phyloP scores from a whole-genome alignment of 257 asterid species.

The Rehmannia glutinosa region DNA sequence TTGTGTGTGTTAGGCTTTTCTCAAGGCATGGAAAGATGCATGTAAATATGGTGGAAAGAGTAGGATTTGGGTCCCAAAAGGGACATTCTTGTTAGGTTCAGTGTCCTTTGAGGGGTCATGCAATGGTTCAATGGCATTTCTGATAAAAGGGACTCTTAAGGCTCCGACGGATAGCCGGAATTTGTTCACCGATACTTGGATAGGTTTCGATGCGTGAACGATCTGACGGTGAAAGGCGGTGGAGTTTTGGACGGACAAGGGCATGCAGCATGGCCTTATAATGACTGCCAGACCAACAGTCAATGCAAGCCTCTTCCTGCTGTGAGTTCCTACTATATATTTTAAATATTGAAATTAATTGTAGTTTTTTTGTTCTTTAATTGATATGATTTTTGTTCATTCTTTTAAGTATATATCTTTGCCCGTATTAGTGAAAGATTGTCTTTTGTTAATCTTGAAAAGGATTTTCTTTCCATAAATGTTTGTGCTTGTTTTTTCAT shows the following conservation, averaged over 20 bases:
- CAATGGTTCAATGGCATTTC: constrained; percentile 27
- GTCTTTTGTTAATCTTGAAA: background rate
- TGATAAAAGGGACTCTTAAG: constrained; percentile 31
- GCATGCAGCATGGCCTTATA: constrained; percentile 44
- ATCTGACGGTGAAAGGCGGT: constrained; percentile 44
- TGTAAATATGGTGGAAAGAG: constrained; percentile 46
- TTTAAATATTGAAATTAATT: too few species aligned
- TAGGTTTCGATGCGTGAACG: constrained; percentile 36
- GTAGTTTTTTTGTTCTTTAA: background rate
- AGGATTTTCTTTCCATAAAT: background rate
- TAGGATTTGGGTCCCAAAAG: constrained; percentile 46
- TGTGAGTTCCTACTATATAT: constrained; percentile 25
- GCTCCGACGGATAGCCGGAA: constrained; percentile 31
- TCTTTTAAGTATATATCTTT: too few species aligned
- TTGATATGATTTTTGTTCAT: background rate
- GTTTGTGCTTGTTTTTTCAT: too few species aligned
- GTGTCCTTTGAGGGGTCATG: constrained; percentile 55
- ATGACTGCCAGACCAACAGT: constrained; percentile 40
- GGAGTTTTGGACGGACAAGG: constrained; percentile 67
- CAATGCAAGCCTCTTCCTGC: constrained; percentile 43
- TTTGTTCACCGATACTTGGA: constrained; percentile 46
- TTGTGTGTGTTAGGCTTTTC: constrained; percentile 45
- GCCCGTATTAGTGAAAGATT: too few species aligned
- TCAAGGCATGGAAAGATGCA: constrained; percentile 60
- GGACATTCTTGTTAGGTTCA: constrained; percentile 39